Percentiles rank a stretch among this genome's conserved stretches.
phyloP scores from a whole-genome alignment of 306 rosid species.

The Quercus glauca region DNA sequence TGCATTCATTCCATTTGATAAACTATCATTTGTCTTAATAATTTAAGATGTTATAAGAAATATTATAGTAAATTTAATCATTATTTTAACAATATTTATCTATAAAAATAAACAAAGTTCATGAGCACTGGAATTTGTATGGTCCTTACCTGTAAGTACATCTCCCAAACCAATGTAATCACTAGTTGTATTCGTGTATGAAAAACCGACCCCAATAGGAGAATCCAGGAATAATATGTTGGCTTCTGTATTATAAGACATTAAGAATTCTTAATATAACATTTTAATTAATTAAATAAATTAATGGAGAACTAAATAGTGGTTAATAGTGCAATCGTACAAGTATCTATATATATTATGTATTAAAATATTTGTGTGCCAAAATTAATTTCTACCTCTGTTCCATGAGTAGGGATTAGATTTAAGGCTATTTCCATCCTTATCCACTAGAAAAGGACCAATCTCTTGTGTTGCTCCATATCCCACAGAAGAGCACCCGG shows the following conservation, averaged over 20 bases:
- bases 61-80: too few relatives aligned
- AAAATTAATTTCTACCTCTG: conserved; percentile 42
- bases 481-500: conserved; percentile 98
- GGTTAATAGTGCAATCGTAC: conserved; percentile 22
- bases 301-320: conserved; percentile 39
- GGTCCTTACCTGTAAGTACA: conserved; percentile 67
- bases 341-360: neutral
- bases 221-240: conserved; percentile 90
- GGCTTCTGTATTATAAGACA: conserved; percentile 64
- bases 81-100: too few relatives aligned
- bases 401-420: conserved; percentile 75
- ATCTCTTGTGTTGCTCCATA: conserved; percentile 97
- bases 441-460: conserved; percentile 85
- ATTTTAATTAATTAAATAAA: conserved; percentile 15
- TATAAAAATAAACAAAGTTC: neutral
- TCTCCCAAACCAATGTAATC: conserved; percentile 79
- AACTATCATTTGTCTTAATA: too few relatives aligned
- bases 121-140: too few relatives aligned
- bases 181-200: conserved; percentile 73
- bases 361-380: conserved; percentile 20
- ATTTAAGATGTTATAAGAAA: too few relatives aligned
- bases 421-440: conserved; percentile 50
- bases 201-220: conserved; percentile 95
- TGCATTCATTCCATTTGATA: neutral
- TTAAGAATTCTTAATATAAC: conserved; percentile 15